Evolutionary conservation across 768 basidiomycete genomes (phyloP).

Genomic region (Lentinula sp.): DNA sequence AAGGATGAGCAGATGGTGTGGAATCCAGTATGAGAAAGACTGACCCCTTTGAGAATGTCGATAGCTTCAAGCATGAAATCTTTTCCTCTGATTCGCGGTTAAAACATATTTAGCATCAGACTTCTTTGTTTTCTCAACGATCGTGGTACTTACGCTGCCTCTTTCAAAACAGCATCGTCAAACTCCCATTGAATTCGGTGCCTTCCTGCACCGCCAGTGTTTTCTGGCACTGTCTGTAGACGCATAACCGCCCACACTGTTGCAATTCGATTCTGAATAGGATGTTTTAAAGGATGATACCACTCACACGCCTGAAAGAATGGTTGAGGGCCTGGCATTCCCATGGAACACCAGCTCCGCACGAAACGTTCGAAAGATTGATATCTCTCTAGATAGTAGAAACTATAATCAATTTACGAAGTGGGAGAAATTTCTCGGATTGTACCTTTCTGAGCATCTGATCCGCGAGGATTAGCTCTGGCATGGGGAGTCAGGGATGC

Average conservation of each 20-base stretch:
- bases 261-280: conserved; percentile 21
- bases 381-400: conserved; percentile 45
- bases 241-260: conserved; percentile 73
- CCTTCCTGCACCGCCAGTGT: conserved; percentile 74
- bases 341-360: conserved; percentile 76
- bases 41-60: conserved; percentile 83
- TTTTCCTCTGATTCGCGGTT: conserved; percentile 58
- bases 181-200: conserved; percentile 82
- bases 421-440: background rate
- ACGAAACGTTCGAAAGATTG: conserved; percentile 74
- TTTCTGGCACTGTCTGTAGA: conserved; percentile 73
- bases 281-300: conserved; percentile 6
- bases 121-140: conserved; percentile 11
- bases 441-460: conserved; percentile 62
- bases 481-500: conserved; percentile 74
- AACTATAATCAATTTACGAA: background rate
- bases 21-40: conserved; percentile 24
- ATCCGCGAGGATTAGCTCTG: conserved; percentile 57
- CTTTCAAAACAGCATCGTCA: conserved; percentile 92
- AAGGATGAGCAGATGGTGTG: conserved; percentile 7
- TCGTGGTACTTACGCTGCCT: conserved; percentile 71
- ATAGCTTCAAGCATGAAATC: conserved; percentile 94
- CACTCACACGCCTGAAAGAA: conserved; percentile 66
- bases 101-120: conserved; percentile 13
- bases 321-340: conserved; percentile 85